Evolutionary conservation across 768 basidiomycete species (phyloP).

Genomic region (Hygrocybe coccinea): DNA sequence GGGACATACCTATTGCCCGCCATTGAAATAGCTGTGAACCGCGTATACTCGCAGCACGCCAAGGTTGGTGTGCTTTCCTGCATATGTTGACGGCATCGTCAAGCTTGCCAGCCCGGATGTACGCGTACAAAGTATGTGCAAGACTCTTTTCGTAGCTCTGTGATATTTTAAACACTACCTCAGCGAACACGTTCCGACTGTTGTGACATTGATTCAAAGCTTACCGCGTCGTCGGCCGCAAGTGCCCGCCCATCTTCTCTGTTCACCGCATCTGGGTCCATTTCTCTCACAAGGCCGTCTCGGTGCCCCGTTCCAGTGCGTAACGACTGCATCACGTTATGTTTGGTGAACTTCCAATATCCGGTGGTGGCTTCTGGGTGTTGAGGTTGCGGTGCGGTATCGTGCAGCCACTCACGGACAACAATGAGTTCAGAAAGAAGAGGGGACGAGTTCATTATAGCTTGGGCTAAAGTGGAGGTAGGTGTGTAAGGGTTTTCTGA

Average conservation of each 20-base stretch:
- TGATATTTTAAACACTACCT: background rate
- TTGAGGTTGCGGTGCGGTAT: constrained; percentile 56
- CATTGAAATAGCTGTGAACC: constrained; percentile 78
- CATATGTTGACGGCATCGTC: constrained; percentile 83
- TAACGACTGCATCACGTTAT: constrained; percentile 60
- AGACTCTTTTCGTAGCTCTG: constrained; percentile 81
- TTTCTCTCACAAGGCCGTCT: constrained; percentile 53
- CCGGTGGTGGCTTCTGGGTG: constrained; percentile 72
- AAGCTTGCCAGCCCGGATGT: constrained; percentile 78
- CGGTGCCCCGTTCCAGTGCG: constrained; percentile 43
- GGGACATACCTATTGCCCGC: constrained; percentile 57
- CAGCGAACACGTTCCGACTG: background rate
- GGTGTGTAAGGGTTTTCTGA: constrained; percentile 78
- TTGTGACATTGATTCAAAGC: constrained; percentile 20
- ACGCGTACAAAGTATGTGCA: constrained; percentile 71
- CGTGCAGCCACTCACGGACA: constrained; percentile 86
- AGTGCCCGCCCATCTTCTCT: constrained; percentile 54
- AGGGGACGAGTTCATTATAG: constrained; percentile 62
- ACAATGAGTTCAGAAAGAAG: constrained; percentile 72
- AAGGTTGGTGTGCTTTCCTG: constrained; percentile 78
- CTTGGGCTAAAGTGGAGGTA: constrained; percentile 66
- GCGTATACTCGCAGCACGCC: constrained; percentile 86
- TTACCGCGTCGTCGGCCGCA: constrained; percentile 74
- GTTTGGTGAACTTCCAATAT: constrained; percentile 81
- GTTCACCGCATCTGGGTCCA: constrained; percentile 80